Conservation (phyloP, 2,329 filamentous ascomycete species). For the Diaporthe ilicicola region DNA sequence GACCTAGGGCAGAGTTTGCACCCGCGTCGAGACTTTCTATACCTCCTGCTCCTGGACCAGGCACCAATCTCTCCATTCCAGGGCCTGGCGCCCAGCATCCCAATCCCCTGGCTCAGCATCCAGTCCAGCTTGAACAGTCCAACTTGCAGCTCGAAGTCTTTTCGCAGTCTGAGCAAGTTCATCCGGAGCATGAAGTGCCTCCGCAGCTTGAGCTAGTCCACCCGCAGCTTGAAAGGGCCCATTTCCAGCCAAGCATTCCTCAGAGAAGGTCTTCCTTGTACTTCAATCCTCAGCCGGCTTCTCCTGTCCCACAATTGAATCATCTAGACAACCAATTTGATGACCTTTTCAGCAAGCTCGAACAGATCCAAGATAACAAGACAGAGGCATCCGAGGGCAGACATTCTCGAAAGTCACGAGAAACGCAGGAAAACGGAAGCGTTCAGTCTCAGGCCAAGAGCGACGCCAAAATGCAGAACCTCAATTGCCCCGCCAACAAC, state of each 20-base stretch:
- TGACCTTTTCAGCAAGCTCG: conserved; percentile 17
- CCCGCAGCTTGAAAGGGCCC: not conserved
- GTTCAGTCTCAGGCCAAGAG: not conserved
- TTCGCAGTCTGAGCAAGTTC: not conserved
- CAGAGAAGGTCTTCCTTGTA: conserved; percentile 28
- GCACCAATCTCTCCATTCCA: not conserved
- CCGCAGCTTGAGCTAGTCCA: not conserved
- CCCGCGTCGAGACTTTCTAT: not conserved
- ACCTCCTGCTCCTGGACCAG: not conserved
- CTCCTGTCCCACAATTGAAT: not conserved
- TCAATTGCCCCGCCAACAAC: not conserved
- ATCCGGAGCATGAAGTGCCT: not conserved
- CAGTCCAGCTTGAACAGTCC: not conserved
- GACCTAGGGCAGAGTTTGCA: conserved; percentile 23
- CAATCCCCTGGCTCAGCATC: conserved; percentile 31
- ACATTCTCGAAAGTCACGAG: not conserved
- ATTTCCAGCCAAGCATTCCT: not conserved
- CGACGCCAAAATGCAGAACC: not conserved
- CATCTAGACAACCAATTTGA: not conserved
- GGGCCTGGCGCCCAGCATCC: conserved; percentile 5
- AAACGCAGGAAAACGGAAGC: not conserved
- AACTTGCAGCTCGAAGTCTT: not conserved
- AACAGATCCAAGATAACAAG: not conserved
- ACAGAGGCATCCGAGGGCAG: not conserved
- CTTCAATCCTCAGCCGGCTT: not conserved